A percentile compares a stretch with the other conserved stretches of the same genome.
Conservation (phyloP, 805 yeast genomes). For the Yarrowia phangngaensis region DNA sequence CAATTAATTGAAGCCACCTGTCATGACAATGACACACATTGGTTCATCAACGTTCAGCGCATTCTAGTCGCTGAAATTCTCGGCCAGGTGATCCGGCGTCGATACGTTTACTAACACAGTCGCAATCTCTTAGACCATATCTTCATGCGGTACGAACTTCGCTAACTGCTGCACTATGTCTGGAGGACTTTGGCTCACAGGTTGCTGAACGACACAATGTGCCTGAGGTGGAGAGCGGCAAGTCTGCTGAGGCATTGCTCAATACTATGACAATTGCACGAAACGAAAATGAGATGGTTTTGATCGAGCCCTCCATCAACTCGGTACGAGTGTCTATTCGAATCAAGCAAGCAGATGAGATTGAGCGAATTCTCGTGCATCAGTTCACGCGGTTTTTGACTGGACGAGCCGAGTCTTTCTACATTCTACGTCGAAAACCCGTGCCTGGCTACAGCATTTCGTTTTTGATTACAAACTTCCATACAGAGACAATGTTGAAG, state of each 20-base stretch:
- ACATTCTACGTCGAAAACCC: constrained; percentile 86
- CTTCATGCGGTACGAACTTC: constrained; percentile 90
- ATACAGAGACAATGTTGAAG: constrained; percentile 92
- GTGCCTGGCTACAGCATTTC: constrained; percentile 89
- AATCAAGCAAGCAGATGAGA: constrained; percentile 96
- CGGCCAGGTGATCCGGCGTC: too few species aligned
- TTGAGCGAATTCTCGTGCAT: constrained; percentile 89
- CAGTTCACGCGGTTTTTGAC: constrained; percentile 91
- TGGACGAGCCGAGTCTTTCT: constrained; percentile 91
- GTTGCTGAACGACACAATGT: constrained; percentile 94
- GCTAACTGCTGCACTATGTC: constrained; percentile 85
- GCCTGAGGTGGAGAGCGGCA: constrained; percentile 81
- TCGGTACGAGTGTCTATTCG: constrained; percentile 86
- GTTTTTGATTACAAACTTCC: constrained; percentile 87
- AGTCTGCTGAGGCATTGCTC: constrained; percentile 76
- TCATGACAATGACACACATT: too few species aligned
- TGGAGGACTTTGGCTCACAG: constrained; percentile 92
- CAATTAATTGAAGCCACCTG: too few species aligned
- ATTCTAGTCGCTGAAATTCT: too few species aligned
- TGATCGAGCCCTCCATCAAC: constrained; percentile 92
- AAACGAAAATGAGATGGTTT: constrained; percentile 86
- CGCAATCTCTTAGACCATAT: constrained; percentile 95
- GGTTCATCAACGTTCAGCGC: too few species aligned
- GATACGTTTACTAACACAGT: constrained; percentile 47
- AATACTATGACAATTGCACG: constrained; percentile 88